Conservation (phyloP, 2,329 filamentous ascomycete species). For the Sporothrix protearum region DNA sequence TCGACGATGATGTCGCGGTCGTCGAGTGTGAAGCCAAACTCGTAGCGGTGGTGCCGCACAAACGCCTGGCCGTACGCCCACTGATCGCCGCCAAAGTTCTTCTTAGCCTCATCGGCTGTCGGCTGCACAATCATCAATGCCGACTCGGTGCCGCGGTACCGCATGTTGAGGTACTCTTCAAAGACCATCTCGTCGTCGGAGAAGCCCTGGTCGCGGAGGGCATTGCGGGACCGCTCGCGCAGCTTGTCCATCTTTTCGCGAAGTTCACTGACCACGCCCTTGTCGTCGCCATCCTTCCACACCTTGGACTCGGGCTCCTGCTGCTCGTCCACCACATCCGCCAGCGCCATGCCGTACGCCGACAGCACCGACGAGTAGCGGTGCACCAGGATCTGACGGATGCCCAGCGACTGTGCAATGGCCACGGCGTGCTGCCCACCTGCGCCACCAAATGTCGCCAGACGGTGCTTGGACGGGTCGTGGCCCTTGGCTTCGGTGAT, state of each 20-base stretch:
- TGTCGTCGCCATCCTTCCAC: constrained; percentile 45
- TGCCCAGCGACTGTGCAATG: constrained; percentile 79
- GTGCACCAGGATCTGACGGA: constrained; percentile 81
- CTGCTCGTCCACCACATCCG: constrained; percentile 87
- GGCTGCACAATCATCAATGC: constrained; percentile 86
- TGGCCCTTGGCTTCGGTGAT: constrained; percentile 90
- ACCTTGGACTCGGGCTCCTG: constrained; percentile 70
- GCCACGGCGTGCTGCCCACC: constrained; percentile 91
- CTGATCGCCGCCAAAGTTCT: constrained; percentile 59
- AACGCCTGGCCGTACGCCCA: constrained; percentile 87
- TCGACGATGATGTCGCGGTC: constrained; percentile 77
- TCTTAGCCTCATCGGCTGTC: constrained; percentile 55
- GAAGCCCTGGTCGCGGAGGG: constrained; percentile 76
- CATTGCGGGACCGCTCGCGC: constrained; percentile 67
- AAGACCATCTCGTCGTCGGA: constrained; percentile 69
- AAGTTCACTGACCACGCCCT: constrained; percentile 56
- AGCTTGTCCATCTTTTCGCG: constrained; percentile 73
- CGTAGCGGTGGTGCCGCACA: constrained; percentile 80
- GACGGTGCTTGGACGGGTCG: constrained; percentile 82
- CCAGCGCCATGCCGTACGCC: constrained; percentile 88
- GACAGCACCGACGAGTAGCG: constrained; percentile 85
- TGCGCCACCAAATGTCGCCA: constrained; percentile 88
- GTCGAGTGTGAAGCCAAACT: constrained; percentile 84
- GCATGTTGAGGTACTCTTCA: constrained; percentile 91
- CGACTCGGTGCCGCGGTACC: constrained; percentile 86